Evolutionary conservation across 495 filamentous ascomycete species (phyloP), one percentile per base, ranked within the genome.

Genomic region (Trichocladium uniseriatum): DNA sequence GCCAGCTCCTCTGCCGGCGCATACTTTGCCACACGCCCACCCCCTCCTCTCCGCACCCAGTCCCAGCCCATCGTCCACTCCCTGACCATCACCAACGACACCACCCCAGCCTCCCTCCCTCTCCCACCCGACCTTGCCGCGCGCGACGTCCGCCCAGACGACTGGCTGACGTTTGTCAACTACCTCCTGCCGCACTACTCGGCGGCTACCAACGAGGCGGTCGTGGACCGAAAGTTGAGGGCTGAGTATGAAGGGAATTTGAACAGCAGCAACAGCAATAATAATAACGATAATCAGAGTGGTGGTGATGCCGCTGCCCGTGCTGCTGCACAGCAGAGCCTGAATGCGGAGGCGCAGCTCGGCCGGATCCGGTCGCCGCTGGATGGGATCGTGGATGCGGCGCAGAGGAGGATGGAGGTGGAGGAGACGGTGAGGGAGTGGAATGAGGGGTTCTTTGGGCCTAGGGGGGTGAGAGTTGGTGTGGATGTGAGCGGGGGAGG

Each of bases 101-200:
- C 57, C 37, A 43, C 51, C 8, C 63, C 63, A 5, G 51, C 59
- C 16, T 52, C 56, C 20, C 58, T 73, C 24, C 69, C 68, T 1
- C 70, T 62, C 34, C 63, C 63, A 11, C 16, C 28, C n/a, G 52
- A 50, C 34, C 58, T 61, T 27, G 49, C 42, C 0, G 52, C 51
- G 6, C 63, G 66, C 21, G 72, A 72, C 45, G 62, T 72, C 9
- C 60, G 57, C 14, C 45, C 58, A 13, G 58, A 70, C 49, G 72
- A 78, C 45, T 78, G 75, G 75, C 59, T 61, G 44, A 75, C 75
- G 0, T 77, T 78, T 48, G 46, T 71, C 15, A 76, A 77, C 48
- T 69, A 66, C 46, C 53, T 68, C 44, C 36, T 68, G 16, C 70
- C 64, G 8, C 49, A 65, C 50, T 62, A 63, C 42, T 45, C 49